Evolutionary conservation across 2,329 filamentous ascomycete species (phyloP), one percentile per base, ranked within the genome.

Genomic region (Epichloe gansuensis): DNA sequence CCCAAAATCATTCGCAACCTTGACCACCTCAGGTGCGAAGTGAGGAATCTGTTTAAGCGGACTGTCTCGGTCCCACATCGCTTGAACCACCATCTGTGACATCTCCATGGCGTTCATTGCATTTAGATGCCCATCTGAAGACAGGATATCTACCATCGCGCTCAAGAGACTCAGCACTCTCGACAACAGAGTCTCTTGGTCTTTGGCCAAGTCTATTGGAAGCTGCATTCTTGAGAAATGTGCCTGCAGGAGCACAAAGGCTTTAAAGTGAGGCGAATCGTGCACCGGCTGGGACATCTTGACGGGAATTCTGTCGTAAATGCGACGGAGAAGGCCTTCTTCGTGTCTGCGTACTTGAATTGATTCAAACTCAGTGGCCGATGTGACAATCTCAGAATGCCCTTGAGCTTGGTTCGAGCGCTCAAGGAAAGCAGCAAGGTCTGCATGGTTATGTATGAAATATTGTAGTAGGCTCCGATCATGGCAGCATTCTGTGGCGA

Each of bases 21-120:
- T 86, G 60, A 97, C 84, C 49, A 86, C 85, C 56, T 91, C 85
- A 39, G 85, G 80, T 15, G 85, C 82, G 67, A 97, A 97, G 72
- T 97, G 89, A 60, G 93, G 93, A 63, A 98, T 96, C 70, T 98
- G 93, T 74, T 96, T 96, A 59, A 98, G 78, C 41, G 93, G 91
- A 62, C 88, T 94, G 68, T 98, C 93, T 54, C 91, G 86, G 71
- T 98, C 91, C 93, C 93, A 98, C 88, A 97, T 95, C 48, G 86
- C 91, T 71, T 98, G 93, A 3, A 98, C 91, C 51, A 94, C 88
- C 93, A 98, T 98, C 66, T 98, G 93, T 12, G 88, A 95, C 80
- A 98, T 89, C 68, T 98, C 93, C 91, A 98, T 98, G 31, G 93
- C 93, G 62, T 86, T 91, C 85, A 96, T 95, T 55, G 93, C 91